Percentiles rank a stretch among this genome's conserved stretches.
Evolutionary conservation across 2,329 filamentous ascomycete genomes (phyloP).

Genomic region (Parasarocladium wereldwijsianum): DNA sequence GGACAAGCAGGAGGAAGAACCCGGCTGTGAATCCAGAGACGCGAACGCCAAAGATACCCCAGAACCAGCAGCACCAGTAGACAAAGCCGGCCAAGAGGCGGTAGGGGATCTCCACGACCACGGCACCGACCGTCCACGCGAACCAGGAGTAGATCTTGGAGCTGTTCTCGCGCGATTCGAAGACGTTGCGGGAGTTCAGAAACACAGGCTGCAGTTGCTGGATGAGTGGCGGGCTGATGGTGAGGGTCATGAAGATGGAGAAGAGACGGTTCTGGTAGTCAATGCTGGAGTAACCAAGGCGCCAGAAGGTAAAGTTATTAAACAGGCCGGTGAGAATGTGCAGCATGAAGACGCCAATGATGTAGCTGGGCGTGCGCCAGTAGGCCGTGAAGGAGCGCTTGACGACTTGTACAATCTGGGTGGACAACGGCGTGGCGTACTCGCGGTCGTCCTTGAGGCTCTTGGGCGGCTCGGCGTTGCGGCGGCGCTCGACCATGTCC

Average conservation of each 20-base stretch:
- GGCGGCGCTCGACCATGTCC: constrained; percentile 31
- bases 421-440: constrained; percentile 44
- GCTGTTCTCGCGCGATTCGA: constrained; percentile 57
- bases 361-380: constrained; percentile 52
- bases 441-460: constrained; percentile 37
- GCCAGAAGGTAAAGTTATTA: constrained; percentile 58
- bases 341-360: constrained; percentile 45
- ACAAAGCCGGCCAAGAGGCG: constrained; percentile 45
- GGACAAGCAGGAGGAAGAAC: constrained; percentile 47
- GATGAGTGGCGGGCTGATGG: constrained; percentile 59
- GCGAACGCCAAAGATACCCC: constrained; percentile 32
- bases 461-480: constrained; percentile 18
- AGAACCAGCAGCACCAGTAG: constrained; percentile 40
- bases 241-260: constrained; percentile 62
- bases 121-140: constrained; percentile 50
- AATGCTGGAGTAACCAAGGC: constrained; percentile 38
- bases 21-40: constrained; percentile 39
- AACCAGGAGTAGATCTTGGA: constrained; percentile 69
- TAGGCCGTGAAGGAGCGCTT: constrained; percentile 46
- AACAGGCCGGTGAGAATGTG: constrained; percentile 50
- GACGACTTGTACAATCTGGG: constrained; percentile 38
- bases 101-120: constrained; percentile 59
- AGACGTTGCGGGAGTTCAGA: constrained; percentile 50
- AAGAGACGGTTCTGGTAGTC: constrained; percentile 61
- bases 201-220: constrained; percentile 66